Evolutionary conservation across 495 filamentous ascomycete species (phyloP).

Genomic region (Penicillium macrosclerotiorum): DNA sequence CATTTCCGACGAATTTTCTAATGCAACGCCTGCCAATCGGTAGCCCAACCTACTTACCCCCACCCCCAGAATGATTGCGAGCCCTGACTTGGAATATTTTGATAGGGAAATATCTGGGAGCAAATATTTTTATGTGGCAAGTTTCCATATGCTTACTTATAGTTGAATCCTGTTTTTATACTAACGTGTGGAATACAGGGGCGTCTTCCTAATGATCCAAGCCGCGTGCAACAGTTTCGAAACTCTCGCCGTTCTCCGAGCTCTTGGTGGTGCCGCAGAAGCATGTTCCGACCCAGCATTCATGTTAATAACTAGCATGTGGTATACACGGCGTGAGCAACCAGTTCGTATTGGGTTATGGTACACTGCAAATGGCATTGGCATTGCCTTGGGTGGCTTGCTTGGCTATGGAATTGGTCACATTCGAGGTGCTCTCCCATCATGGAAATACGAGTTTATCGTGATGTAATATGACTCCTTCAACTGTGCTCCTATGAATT

Average conservation of each 20-base stretch:
- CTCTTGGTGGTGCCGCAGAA: constrained; percentile 53
- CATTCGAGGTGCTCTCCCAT: constrained; percentile 50
- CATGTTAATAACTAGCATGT: constrained; percentile 43
- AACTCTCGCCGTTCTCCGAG: constrained; percentile 52
- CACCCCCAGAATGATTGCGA: background rate
- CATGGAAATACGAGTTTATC: constrained; percentile 58
- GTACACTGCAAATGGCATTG: constrained; percentile 60
- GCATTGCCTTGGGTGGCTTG: constrained; percentile 57
- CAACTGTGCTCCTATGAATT: background rate
- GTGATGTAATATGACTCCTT: constrained; percentile 32
- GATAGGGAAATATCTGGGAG: constrained; percentile 55
- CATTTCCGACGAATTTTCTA: constrained; percentile 53
- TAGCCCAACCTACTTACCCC: constrained; percentile 14
- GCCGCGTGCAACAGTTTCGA: constrained; percentile 53
- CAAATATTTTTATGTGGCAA: constrained; percentile 59
- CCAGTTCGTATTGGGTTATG: constrained; percentile 58
- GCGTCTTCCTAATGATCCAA: constrained; percentile 55
- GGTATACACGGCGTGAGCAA: constrained; percentile 56
- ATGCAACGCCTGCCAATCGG: constrained; percentile 57
- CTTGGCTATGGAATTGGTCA: constrained; percentile 59
- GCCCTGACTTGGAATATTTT: background rate
- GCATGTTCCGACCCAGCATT: constrained; percentile 45
- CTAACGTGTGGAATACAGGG: constrained; percentile 32
- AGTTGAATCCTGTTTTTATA: too few relatives aligned
- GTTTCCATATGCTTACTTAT: too few relatives aligned